Conservation (phyloP, 2,329 filamentous ascomycete species). For the Xylaria sp. region DNA sequence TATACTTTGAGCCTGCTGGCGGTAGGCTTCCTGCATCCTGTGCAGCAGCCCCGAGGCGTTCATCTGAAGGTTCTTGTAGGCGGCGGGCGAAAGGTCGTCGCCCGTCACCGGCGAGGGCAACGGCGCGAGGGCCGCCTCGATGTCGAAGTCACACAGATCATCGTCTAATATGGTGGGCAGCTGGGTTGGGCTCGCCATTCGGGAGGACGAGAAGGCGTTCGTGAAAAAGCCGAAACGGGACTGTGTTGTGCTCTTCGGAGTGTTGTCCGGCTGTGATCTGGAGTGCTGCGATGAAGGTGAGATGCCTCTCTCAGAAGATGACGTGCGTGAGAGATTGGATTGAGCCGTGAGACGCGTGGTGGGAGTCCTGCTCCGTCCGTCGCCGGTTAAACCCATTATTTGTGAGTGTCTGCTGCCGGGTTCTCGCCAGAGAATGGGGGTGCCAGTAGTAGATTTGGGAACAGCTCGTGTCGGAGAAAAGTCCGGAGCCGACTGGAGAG, state of each 20-base stretch:
- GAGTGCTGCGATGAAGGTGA: constrained; percentile 31
- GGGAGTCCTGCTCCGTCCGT: constrained; percentile 32
- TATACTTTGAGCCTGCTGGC: constrained; percentile 45
- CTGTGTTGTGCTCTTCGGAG: constrained; percentile 33
- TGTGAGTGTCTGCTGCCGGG: constrained; percentile 22
- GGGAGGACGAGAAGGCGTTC: constrained; percentile 39
- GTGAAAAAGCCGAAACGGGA: constrained; percentile 45
- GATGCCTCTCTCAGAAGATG: constrained; percentile 23
- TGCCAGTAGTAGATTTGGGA: constrained; percentile 13
- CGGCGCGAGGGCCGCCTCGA: constrained; percentile 51
- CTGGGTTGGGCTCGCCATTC: constrained; percentile 31
- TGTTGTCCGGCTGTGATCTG: constrained; percentile 27
- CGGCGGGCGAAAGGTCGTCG: constrained; percentile 52
- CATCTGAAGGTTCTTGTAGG: constrained; percentile 56
- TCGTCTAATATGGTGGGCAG: constrained; percentile 37
- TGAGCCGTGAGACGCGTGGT: constrained; percentile 31
- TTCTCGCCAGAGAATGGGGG: constrained; percentile 16
- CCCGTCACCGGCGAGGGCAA: constrained; percentile 37
- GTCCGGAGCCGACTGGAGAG: constrained; percentile 22
- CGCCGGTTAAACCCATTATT: constrained; percentile 42
- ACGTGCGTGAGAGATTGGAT: constrained; percentile 30
- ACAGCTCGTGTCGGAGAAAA: constrained; percentile 5
- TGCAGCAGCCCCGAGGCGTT: constrained; percentile 52
- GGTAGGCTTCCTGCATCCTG: constrained; percentile 56
- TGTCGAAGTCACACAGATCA: constrained; percentile 51